Base-by-base conservation (phyloP, 2,329 filamentous ascomycete species). In the Seiridium unicorne region DNA sequence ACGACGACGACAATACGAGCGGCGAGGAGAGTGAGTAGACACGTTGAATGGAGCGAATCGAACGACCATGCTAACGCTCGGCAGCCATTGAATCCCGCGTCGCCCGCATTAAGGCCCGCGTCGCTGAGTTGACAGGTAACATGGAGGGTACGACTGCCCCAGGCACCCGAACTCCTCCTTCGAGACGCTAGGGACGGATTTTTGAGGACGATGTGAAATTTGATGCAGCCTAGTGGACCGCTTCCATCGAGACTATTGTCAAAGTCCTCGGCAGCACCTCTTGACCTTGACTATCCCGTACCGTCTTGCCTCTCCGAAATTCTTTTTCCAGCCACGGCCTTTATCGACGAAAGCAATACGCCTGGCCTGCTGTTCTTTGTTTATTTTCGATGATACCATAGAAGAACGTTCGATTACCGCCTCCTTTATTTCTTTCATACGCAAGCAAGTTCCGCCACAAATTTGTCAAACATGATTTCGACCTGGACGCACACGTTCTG, bases 11-110 rank as follows among this genome's bases (percentile, higher is more conserved):
- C 69, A 92, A 96, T 67, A 95, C 91, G n/a, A 96, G 91, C 71
- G 93, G 91, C 59, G 94, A 98, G 83, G 94, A 76, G 69, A 76
- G 74, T 76, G 67, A 72, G 74, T 65, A 34, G 11, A 10, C 32
- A 49, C 32, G 36, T 40, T 38, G 10, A n/a, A 36, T 18, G 10
- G 7, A 40, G 8, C 18, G 35, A 11, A 11, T 9, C 9, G 35
- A 32, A 18, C 13, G 46, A 44, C 18, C 18, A 38, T 59, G 68
- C 73, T 72, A 72, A 72, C 55, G 48, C 47, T 10, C 32, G 58
- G n/a, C 66, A 96, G 92, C 93, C 42, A 98, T 98, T 70, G 95
- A 99, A 76, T 93, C 93, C 54, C 91, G 95, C 66, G 95, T 98
- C 61, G 95, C 95, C 54, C 91, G 95, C 64, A 99, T 99, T 84